A percentile compares a stretch with the other conserved stretches of the same genome.
Conservation (phyloP, 805 yeast species). For the Candida ficus region DNA sequence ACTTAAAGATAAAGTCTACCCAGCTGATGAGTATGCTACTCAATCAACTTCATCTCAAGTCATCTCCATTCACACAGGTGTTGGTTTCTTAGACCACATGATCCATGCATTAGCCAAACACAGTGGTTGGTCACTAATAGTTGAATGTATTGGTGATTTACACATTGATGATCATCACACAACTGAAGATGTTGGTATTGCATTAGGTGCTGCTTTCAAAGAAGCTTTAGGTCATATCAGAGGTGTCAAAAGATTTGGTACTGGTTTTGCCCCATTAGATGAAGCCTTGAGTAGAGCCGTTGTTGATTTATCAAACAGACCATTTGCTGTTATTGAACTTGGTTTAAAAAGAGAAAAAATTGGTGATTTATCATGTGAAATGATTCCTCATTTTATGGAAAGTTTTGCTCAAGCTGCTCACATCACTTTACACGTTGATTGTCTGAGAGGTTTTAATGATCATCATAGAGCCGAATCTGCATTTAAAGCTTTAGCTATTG, state of each 20-base stretch:
- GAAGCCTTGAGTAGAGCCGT: constrained; percentile 95
- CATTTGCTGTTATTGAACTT: constrained; percentile 83
- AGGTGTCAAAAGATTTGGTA: constrained; percentile 91
- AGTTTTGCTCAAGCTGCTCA: constrained; percentile 92
- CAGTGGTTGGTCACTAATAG: constrained; percentile 88
- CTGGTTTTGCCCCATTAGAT: constrained; percentile 92
- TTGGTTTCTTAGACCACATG: constrained; percentile 97
- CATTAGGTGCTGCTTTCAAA: constrained; percentile 85
- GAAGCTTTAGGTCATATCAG: constrained; percentile 82
- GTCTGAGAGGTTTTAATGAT: constrained; percentile 89
- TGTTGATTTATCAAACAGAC: constrained; percentile 91
- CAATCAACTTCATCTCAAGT: constrained; percentile 68
- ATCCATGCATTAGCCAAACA: constrained; percentile 95
- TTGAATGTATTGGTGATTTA: constrained; percentile 90
- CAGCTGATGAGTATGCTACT: constrained; percentile 49
- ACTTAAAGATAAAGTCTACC: constrained; percentile 32
- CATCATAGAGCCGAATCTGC: constrained; percentile 97
- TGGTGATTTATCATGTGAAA: constrained; percentile 89
- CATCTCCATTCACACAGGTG: constrained; percentile 81
- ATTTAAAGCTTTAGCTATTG: constrained; percentile 92
- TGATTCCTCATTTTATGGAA: constrained; percentile 96
- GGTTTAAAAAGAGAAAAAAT: constrained; percentile 90
- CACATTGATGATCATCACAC: constrained; percentile 98
- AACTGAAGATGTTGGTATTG: constrained; percentile 92
- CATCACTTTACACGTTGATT: constrained; percentile 90